These are phyloP conservation scores for Vigna reflexopilosa DNA, from an alignment of 306 rosid genomes.

Conservation along the genomic window DNA sequence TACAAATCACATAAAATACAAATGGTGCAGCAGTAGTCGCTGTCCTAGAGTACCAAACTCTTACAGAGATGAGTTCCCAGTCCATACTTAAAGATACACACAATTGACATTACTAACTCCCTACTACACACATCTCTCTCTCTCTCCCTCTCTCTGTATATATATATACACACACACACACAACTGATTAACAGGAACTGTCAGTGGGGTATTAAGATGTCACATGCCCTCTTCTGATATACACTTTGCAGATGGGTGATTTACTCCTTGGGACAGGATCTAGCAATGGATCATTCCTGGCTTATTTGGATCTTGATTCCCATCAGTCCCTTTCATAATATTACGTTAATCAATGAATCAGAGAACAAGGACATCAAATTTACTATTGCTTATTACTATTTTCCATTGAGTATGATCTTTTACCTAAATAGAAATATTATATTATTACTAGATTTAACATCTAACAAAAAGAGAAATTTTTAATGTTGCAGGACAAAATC, in stretches of 20 bases:
- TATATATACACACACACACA: too few species aligned
- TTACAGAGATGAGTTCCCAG: neutral
- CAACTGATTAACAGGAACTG: neutral
- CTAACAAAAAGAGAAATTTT: neutral
- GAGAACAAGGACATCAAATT: conserved; percentile 10
- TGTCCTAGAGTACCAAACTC: neutral
- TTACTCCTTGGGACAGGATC: neutral
- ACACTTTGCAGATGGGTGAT: neutral
- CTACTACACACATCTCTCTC: neutral
- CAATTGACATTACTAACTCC: neutral
- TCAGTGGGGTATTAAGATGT: neutral
- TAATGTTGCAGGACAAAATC: conserved; percentile 23
- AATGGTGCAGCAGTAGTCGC: neutral
- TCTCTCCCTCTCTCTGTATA: too few species aligned
- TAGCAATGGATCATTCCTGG: neutral
- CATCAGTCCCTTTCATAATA: conserved; percentile 4
- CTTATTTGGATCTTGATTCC: neutral
- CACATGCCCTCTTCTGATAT: neutral
- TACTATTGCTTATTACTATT: conserved; percentile 23
- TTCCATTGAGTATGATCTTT: neutral
- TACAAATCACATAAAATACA: conserved; percentile 6
- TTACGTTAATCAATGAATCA: neutral
- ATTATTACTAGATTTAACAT: neutral
- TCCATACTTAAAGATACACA: neutral
- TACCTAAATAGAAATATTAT: conserved; percentile 6